Base-by-base conservation (phyloP, 768 basidiomycete genomes). In the Termitomyces bulborhizus region DNA sequence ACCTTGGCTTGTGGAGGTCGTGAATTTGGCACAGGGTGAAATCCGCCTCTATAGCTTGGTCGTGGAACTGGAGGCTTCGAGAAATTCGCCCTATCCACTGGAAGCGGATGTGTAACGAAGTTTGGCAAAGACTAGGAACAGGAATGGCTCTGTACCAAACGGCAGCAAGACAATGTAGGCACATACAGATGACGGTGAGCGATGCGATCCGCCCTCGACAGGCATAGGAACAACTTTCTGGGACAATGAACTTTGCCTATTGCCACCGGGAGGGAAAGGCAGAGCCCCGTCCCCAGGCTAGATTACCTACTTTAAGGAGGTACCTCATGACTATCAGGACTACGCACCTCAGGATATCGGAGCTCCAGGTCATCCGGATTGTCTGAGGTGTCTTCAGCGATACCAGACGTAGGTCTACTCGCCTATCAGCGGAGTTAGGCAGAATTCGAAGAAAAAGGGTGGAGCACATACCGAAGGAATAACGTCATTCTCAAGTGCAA, bases 331-430 rank as follows among this genome's bases (percentile, higher is more conserved):
- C 12, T 7, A 13, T 36, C 24, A 16, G n/a, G 29, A 3, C 9
- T n/a, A 49, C 40, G 4, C 44, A 63, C 63, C 55, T 59, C 60
- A 8, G 63, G 57, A 47, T 64, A 62, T 27, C 49, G 42, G 15
- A 61, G 45, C 41, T 60, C 47, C 27, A 56, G 27, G 29, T 53
- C 53, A 26, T 56, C 54, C 31, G 58, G 34, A 54, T 41, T 44
- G 21, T 55, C 49, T n/a, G 48, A 40, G 45, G 53, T 53, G 12
- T 54, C 51, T 2, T 51, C 34, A 3, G 45, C 18, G 7, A 42
- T 24, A 24, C 48, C 57, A 6, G 36, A 27, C 18, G 48, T 3
- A 12, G 53, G 24, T 15, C 42, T 6, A 24, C 15, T 12, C 8
- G 15, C n/a, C 51, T 57, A 29, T 16, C 24, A 18, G 27, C 40